Base-by-base conservation (phyloP, 2,329 filamentous ascomycete species). In the Aspergillus sergii region DNA sequence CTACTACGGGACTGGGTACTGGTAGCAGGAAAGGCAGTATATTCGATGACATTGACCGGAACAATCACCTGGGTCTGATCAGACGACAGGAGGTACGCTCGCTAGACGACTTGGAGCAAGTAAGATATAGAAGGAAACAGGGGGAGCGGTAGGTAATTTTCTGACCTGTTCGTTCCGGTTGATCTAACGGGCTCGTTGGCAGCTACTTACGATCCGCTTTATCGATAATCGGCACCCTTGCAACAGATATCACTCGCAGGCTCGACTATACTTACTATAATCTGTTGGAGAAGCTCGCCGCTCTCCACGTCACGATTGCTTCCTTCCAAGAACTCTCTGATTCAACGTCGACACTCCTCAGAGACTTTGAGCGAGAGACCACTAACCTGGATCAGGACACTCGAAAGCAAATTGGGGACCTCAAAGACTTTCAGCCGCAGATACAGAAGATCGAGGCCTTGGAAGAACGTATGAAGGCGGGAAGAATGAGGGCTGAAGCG, bases 101-200 rank as follows among this genome's bases (percentile, higher is more conserved):
- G 6, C 69, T 70, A 71, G 72, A 71, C 28, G 77, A 80, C 60
- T 65, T 81, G 55, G 74, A 75, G 48, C 69, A 69, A 58, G 69
- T 75, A 39, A 76, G 66, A 58, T 87, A 91, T 72, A 82, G 82
- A 57, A 95, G 94, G 90, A 93, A 92, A 76, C 87, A 89, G 73
- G 87, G 89, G 62, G 91, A 93, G 70, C 87, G 88, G 74, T 94
- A 88, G 75, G 89, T 88, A 10, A 3, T 51, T 21, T 14, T 89
- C 21, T 57, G 6, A 9, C 26, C 48, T 54, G 23, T 39, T 51
- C 2, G 30, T 43, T 30, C 46, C 5, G 7, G 32, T 30, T 50
- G 11, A 23, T n/a, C 23, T 64, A 32, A 57, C 53, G 36, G 32
- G 55, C 41, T 59, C 68, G 16, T n/a, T 50, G 50, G 14, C 57